Evolutionary conservation across 2,329 filamentous ascomycete genomes (phyloP).

Genomic region (Amesomyces nigricolor): DNA sequence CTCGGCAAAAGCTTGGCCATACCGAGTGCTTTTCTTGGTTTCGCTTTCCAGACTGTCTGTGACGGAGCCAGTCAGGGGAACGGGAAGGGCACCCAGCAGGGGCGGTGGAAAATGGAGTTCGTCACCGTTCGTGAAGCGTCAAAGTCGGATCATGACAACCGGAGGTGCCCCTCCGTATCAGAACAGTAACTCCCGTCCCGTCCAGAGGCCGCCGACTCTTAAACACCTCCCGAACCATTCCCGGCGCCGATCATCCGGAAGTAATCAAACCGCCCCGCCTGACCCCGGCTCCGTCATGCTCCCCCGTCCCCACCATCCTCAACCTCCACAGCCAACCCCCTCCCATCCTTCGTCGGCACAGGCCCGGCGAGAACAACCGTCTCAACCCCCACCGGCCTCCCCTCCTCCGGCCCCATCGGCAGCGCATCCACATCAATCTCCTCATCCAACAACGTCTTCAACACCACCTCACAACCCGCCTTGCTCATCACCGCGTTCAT

Average conservation of each 20-base stretch:
- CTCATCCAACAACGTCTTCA: conserved; percentile 67
- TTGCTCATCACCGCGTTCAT: conserved; percentile 92
- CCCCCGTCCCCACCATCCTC: conserved; percentile 9
- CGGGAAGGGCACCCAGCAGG: no score
- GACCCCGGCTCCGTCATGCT: conserved; percentile 25
- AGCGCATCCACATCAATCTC: conserved; percentile 78
- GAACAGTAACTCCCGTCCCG: no score
- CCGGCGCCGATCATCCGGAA: not conserved
- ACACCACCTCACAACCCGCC: conserved; percentile 73
- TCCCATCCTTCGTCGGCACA: conserved; percentile 43
- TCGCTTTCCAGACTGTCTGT: no score
- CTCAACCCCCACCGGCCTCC: conserved; percentile 67
- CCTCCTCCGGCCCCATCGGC: conserved; percentile 75
- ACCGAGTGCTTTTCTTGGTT: no score
- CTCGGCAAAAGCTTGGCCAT: no score
- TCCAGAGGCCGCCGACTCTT: no score
- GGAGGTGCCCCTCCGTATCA: no score
- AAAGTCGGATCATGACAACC: no score
- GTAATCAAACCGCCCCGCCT: not conserved
- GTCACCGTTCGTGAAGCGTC: no score
- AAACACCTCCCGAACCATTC: no score
- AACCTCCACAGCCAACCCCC: conserved; percentile 16
- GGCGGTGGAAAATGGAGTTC: no score
- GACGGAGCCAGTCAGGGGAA: no score
- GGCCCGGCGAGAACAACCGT: conserved; percentile 71